Evolutionary conservation across 768 basidiomycete species (phyloP).

Genomic region (Hirschioporus abietinus): DNA sequence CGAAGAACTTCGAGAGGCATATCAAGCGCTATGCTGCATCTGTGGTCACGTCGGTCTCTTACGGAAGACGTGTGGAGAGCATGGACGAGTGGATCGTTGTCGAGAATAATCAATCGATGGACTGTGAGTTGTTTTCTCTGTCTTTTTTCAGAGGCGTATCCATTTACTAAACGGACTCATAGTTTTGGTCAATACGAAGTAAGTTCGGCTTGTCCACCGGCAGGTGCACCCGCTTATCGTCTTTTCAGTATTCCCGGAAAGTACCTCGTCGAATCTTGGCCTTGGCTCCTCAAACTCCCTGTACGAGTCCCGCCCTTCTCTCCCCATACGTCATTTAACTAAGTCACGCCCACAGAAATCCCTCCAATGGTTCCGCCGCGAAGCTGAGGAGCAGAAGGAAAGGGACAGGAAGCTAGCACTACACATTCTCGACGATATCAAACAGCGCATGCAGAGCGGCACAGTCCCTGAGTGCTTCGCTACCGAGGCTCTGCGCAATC

Average conservation of each 20-base stretch:
- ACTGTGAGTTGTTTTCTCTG: slow-evolving; percentile 32
- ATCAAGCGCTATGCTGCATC: slow-evolving; percentile 41
- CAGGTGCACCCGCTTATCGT: not conserved
- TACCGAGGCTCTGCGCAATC: not conserved
- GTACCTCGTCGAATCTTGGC: slow-evolving; percentile 43
- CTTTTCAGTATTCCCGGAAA: slow-evolving; percentile 40
- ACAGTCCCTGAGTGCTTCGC: slow-evolving; percentile 26
- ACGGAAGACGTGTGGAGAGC: slow-evolving; percentile 37
- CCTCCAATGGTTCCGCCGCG: slow-evolving; percentile 40
- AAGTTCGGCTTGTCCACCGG: not conserved
- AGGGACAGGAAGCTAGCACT: slow-evolving; percentile 36
- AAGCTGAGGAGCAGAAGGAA: slow-evolving; percentile 32
- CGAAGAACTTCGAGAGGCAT: slow-evolving; percentile 34
- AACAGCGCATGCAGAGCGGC: slow-evolving; percentile 33
- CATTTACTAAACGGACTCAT: not conserved
- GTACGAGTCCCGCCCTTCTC: not conserved
- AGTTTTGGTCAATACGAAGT: not conserved
- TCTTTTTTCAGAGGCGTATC: not conserved
- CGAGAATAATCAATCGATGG: slow-evolving; percentile 39
- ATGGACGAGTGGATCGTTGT: slow-evolving; percentile 43
- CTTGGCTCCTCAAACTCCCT: slow-evolving; percentile 37
- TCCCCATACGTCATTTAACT: not conserved
- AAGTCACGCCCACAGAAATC: slow-evolving; percentile 10
- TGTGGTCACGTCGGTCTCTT: slow-evolving; percentile 38
- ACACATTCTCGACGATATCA: slow-evolving; percentile 37